phyloP scores from a whole-genome alignment of 2,329 filamentous ascomycete genomes.

The Aquanectria penicillioides region DNA sequence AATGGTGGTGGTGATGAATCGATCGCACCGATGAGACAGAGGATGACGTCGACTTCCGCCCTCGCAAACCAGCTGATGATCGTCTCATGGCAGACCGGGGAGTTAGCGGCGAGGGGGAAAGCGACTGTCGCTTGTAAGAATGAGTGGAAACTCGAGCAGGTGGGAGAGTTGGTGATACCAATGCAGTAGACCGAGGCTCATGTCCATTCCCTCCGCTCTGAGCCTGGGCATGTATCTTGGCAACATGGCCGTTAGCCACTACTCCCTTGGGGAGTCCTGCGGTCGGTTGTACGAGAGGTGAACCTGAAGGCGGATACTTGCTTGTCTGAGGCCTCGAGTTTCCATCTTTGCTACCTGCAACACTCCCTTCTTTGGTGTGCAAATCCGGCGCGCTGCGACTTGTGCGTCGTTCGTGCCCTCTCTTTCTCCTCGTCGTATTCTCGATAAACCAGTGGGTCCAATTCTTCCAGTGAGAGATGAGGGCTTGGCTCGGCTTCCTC shows the following conservation, averaged over 20 bases:
- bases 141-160: slow-evolving; percentile 47
- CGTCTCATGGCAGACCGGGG: slow-evolving; percentile 88
- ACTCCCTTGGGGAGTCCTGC: slow-evolving; percentile 61
- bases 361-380: slow-evolving; percentile 58
- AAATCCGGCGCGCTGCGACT: slow-evolving; percentile 71
- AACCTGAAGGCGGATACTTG: slow-evolving; percentile 60
- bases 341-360: slow-evolving; percentile 60
- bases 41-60: slow-evolving; percentile 94
- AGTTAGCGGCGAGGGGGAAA: slow-evolving; percentile 88
- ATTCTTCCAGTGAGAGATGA: slow-evolving; percentile 70
- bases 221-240: slow-evolving; percentile 40
- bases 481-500: slow-evolving; percentile 67
- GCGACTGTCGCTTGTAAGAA: slow-evolving; percentile 77
- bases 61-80: slow-evolving; percentile 83
- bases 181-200: slow-evolving; percentile 34
- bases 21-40: slow-evolving; percentile 93
- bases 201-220: slow-evolving; percentile 31
- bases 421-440: slow-evolving; percentile 64
- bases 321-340: slow-evolving; percentile 70
- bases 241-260: slow-evolving; percentile 61
- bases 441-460: slow-evolving; percentile 73
- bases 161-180: slow-evolving; percentile 43
- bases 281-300: slow-evolving; percentile 49
- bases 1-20: slow-evolving; percentile 86
- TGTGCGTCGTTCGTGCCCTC: slow-evolving; percentile 58